Evolutionary conservation across 495 filamentous ascomycete species (phyloP).

Genomic region (Penicillium mononematosum): DNA sequence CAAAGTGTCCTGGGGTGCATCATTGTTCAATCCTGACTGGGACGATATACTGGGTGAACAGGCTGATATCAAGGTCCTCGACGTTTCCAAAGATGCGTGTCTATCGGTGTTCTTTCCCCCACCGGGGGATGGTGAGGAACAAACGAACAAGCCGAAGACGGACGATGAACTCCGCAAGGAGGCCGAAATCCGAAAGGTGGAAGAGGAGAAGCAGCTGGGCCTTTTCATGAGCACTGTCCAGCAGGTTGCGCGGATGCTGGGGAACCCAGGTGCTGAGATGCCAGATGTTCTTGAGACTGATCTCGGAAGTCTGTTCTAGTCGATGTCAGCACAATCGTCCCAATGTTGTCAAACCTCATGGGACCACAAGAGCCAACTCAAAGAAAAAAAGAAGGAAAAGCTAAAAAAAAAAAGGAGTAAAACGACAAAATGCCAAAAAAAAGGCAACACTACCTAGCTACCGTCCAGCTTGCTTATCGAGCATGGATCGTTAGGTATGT

Average conservation of each 20-base stretch:
- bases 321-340: neutral
- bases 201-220: neutral
- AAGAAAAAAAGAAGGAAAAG: neutral
- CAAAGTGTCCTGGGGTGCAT: slow-evolving; percentile 42
- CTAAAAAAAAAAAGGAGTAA: neutral
- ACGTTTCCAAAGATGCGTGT: neutral
- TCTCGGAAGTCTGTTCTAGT: slow-evolving; percentile 37
- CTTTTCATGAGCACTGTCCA: slow-evolving; percentile 7
- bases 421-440: neutral
- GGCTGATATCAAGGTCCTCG: slow-evolving; percentile 19
- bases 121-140: neutral
- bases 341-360: neutral
- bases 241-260: slow-evolving; percentile 4
- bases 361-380: neutral
- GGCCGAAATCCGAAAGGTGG: slow-evolving; percentile 17
- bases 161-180: neutral
- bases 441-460: neutral
- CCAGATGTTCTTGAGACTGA: slow-evolving; percentile 27
- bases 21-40: slow-evolving; percentile 53
- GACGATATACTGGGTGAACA: slow-evolving; percentile 40
- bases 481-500: neutral
- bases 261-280: slow-evolving; percentile 19
- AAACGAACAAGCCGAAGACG: neutral
- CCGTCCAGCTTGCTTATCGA: neutral
- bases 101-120: slow-evolving; percentile 3